These are phyloP conservation scores for Didymella pomorum DNA, from an alignment of 2,329 filamentous ascomycete genomes.

Conservation along the genomic window DNA sequence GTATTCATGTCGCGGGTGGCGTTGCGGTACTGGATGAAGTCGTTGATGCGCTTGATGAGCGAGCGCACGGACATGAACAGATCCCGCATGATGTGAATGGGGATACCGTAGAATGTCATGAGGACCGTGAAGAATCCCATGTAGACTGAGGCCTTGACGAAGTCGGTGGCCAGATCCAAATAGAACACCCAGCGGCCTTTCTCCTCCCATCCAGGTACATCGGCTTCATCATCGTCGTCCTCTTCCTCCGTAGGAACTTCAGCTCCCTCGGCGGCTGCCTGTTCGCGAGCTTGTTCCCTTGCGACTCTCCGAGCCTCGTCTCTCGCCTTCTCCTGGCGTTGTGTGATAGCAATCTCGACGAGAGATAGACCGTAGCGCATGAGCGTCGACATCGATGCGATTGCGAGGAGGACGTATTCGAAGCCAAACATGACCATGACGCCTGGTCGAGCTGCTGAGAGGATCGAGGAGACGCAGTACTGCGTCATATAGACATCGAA, in stretches of 20 bases:
- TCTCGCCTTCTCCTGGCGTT: conserved; percentile 74
- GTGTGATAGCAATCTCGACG: conserved; percentile 77
- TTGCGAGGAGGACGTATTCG: conserved; percentile 87
- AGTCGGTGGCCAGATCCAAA: conserved; percentile 85
- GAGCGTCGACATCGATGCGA: conserved; percentile 80
- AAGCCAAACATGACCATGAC: conserved; percentile 99
- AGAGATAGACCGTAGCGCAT: conserved; percentile 81
- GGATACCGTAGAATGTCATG: conserved; percentile 90
- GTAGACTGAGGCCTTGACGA: conserved; percentile 90
- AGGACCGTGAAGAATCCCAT: conserved; percentile 92
- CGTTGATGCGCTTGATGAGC: conserved; percentile 87
- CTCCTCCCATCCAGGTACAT: conserved; percentile 94
- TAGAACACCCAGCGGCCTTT: conserved; percentile 94
- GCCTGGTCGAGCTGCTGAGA: conserved; percentile 87
- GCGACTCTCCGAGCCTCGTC: conserved; percentile 51
- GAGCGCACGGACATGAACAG: conserved; percentile 93
- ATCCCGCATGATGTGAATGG: conserved; percentile 95
- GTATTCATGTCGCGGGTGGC: conserved; percentile 94
- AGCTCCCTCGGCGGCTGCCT: conserved; percentile 51
- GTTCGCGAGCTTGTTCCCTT: conserved; percentile 74
- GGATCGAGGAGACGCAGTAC: conserved; percentile 82
- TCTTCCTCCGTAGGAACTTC: conserved; percentile 57
- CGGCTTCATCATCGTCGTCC: conserved; percentile 89
- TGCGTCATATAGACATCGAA: conserved; percentile 83
- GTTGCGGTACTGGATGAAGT: conserved; percentile 87